Evolutionary conservation across 164 flowering plant species (phyloP).

Genomic region (Liriodendron chinense): DNA sequence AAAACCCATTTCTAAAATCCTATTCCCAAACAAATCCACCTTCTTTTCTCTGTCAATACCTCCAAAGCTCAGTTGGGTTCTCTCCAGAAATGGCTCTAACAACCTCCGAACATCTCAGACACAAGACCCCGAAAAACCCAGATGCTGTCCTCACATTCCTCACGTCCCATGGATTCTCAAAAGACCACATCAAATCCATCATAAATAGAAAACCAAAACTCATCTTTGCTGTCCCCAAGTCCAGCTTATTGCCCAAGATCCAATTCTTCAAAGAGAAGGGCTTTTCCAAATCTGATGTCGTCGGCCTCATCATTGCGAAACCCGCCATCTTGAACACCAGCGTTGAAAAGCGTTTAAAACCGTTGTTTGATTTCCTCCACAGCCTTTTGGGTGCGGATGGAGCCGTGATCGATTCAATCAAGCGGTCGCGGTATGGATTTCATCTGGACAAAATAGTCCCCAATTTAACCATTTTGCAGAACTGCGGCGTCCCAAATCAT

Average conservation of each 20-base stretch:
- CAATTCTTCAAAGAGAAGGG: constrained; percentile 1
- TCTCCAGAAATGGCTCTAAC: not conserved
- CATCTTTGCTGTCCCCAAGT: not conserved
- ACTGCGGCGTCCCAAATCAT: not conserved
- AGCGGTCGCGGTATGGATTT: not conserved
- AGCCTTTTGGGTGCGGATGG: not conserved
- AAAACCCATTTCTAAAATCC: constrained; percentile 5
- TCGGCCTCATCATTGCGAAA: not conserved
- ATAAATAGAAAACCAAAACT: not conserved
- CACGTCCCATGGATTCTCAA: not conserved
- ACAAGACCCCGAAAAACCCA: not conserved
- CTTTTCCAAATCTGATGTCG: not conserved
- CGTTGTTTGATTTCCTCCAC: not conserved
- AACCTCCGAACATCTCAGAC: not conserved
- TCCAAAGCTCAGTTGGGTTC: not conserved
- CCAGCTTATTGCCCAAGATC: not conserved
- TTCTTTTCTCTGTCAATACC: not conserved
- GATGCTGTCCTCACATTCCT: not conserved
- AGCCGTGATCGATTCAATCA: not conserved
- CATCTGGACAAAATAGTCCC: not conserved
- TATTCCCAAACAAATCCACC: not conserved
- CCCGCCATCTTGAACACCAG: not conserved
- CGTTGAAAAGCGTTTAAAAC: not conserved
- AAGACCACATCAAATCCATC: too few species aligned
- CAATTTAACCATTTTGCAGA: not conserved